phyloP scores from a whole-genome alignment of 805 yeast species.

The Tetrapisispora nanseiensis region DNA sequence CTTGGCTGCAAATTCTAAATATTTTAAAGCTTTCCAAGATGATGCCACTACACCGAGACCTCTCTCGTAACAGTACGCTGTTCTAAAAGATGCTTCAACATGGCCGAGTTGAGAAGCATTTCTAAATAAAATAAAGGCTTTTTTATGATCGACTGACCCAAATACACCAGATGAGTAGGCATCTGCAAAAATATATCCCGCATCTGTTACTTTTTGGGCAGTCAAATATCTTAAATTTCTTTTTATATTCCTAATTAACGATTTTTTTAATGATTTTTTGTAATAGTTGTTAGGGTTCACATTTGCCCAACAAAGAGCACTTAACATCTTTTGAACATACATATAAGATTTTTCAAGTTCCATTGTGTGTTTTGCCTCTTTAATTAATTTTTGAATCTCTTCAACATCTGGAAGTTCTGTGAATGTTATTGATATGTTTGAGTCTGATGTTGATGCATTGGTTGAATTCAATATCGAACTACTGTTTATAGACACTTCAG shows the following conservation, averaged over 20 bases:
- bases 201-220: conserved; percentile 72
- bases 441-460: neutral
- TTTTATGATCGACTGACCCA: conserved; percentile 64
- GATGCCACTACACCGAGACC: conserved; percentile 87
- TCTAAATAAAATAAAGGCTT: conserved; percentile 65
- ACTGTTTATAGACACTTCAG: neutral
- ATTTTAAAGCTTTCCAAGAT: conserved; percentile 72
- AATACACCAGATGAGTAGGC: conserved; percentile 74
- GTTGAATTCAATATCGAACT: neutral
- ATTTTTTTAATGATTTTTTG: conserved; percentile 31
- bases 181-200: conserved; percentile 83
- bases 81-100: conserved; percentile 77
- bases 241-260: conserved; percentile 64
- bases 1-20: conserved; percentile 71
- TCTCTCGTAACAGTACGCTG: conserved; percentile 81
- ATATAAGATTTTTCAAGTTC: conserved; percentile 77
- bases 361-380: conserved; percentile 67
- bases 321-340: conserved; percentile 78
- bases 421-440: neutral
- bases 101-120: conserved; percentile 88
- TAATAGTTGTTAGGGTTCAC: conserved; percentile 16
- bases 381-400: conserved; percentile 29
- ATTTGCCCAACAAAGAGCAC: conserved; percentile 59
- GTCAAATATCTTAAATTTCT: conserved; percentile 55
- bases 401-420: neutral